Conservation (phyloP, 2,329 filamentous ascomycete genomes). For the Ceratocystis alfenasii region DNA sequence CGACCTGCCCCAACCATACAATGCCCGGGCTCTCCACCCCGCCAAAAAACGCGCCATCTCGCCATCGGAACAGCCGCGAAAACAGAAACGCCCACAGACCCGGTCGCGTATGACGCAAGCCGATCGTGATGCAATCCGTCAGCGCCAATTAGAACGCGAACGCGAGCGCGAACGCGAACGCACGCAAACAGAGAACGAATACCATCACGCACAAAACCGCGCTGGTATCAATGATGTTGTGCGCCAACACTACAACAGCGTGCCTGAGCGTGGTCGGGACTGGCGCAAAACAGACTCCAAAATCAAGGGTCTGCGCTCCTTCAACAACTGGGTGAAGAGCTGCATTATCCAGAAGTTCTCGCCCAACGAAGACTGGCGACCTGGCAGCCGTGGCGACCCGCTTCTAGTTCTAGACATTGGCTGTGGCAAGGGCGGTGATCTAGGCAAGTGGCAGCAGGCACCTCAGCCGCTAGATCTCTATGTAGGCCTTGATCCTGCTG, state of each 20-base stretch:
- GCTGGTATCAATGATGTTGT: conserved; percentile 66
- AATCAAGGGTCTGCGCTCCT: conserved; percentile 85
- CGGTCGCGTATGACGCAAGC: conserved; percentile 54
- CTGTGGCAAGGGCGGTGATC: conserved; percentile 90
- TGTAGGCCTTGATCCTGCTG: conserved; percentile 84
- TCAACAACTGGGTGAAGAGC: conserved; percentile 99
- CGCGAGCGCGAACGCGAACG: conserved; percentile 32
- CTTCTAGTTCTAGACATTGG: conserved; percentile 85
- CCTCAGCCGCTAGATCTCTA: conserved; percentile 88
- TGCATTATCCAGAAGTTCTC: conserved; percentile 95
- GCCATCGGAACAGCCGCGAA: conserved; percentile 46
- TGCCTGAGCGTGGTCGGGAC: conserved; percentile 82
- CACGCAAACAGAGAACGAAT: not conserved
- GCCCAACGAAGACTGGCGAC: conserved; percentile 60
- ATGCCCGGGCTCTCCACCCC: conserved; percentile 45
- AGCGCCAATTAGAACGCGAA: conserved; percentile 46
- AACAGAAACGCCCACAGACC: conserved; percentile 56
- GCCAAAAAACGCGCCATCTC: conserved; percentile 48
- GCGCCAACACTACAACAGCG: conserved; percentile 87
- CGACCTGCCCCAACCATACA: conserved; percentile 47
- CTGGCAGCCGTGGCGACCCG: conserved; percentile 44
- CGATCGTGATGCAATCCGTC: conserved; percentile 56
- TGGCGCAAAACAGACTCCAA: conserved; percentile 90
- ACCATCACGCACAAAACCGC: not conserved
- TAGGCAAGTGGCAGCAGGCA: conserved; percentile 91